Evolutionary conservation across 257 asterid species (phyloP).

Genomic region (Prunella vulgaris): DNA sequence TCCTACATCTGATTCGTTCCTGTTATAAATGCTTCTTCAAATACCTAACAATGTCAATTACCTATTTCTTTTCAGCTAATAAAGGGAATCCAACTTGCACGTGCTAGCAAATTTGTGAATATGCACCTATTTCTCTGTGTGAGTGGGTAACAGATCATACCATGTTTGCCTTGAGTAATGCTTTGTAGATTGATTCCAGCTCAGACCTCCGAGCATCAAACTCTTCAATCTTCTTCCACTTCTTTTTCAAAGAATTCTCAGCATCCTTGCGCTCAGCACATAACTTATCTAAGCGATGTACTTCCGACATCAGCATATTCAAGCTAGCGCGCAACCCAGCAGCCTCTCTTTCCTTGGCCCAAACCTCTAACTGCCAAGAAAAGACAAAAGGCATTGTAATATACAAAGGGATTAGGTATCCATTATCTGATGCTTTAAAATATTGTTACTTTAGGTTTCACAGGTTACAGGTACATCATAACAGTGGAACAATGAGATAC

Average conservation of each 20-base stretch:
- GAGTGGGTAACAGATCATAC: conserved; percentile 35
- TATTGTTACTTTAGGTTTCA: background rate
- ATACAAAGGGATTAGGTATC: background rate
- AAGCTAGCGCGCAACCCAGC: conserved; percentile 87
- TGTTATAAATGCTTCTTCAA: conserved; percentile 20
- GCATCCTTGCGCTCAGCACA: conserved; percentile 99
- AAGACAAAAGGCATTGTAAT: conserved; percentile 20
- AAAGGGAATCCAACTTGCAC: conserved; percentile 6
- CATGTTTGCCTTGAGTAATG: conserved; percentile 83
- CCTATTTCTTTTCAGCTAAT: background rate
- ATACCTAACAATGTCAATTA: conserved; percentile 6
- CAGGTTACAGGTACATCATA: background rate
- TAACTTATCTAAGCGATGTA: conserved; percentile 76
- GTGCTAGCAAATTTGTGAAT: background rate
- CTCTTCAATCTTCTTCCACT: conserved; percentile 98
- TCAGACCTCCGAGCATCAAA: conserved; percentile 97
- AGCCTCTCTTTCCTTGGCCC: conserved; percentile 97
- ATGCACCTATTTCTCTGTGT: background rate
- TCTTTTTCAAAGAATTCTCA: conserved; percentile 84
- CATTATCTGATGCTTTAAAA: background rate
- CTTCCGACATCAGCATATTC: conserved; percentile 77
- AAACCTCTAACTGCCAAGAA: conserved; percentile 75
- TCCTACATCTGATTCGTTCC: conserved; percentile 9
- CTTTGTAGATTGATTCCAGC: conserved; percentile 79
- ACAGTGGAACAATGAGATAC: background rate